Conservation (phyloP, 2,329 filamentous ascomycete species). For the Emmonsiellopsis sp. region DNA sequence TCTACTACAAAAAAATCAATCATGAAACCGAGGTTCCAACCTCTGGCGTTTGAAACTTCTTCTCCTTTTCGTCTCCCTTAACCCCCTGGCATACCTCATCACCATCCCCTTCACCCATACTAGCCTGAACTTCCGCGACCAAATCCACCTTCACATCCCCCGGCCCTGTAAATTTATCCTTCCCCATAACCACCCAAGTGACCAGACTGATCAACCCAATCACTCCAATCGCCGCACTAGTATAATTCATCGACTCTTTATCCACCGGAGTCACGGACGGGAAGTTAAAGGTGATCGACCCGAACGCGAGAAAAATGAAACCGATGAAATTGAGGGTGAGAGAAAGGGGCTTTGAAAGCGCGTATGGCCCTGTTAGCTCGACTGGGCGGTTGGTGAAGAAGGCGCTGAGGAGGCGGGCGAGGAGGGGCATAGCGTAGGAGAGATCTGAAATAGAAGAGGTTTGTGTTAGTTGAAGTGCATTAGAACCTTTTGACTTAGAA, state of each 20-base stretch:
- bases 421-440: background rate
- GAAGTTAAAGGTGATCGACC: background rate
- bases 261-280: background rate
- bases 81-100: no score
- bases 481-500: background rate
- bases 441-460: background rate
- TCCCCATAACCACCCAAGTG: background rate
- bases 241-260: background rate
- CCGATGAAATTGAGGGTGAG: background rate
- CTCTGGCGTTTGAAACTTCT: no score
- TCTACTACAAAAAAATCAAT: no score
- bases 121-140: no score
- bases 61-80: no score
- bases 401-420: background rate
- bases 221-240: background rate
- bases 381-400: background rate
- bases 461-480: background rate
- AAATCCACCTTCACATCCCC: background rate
- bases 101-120: background rate
- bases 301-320: background rate
- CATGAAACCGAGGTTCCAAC: no score
- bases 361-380: background rate
- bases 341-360: background rate
- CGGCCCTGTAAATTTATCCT: background rate
- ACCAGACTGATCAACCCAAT: background rate